Evolutionary conservation across 2,329 filamentous ascomycete genomes (phyloP).

Genomic region (Ustilaginoidea virens): DNA sequence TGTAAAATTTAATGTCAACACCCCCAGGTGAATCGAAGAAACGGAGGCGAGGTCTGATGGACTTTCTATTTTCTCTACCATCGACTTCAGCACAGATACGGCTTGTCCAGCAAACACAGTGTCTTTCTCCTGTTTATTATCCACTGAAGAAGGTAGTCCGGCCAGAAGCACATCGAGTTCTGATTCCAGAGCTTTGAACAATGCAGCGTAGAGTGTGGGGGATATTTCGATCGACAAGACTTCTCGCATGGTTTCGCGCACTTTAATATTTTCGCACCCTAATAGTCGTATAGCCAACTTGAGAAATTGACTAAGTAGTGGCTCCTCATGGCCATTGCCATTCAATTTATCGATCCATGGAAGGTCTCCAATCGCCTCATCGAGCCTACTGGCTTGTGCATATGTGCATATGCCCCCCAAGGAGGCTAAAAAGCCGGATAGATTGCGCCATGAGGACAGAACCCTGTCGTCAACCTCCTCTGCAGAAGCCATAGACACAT

Average conservation of each 20-base stretch:
- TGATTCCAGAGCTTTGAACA: slow-evolving; percentile 49
- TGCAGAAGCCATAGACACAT: slow-evolving; percentile 37
- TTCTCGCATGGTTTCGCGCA: slow-evolving; percentile 52
- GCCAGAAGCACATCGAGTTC: slow-evolving; percentile 50
- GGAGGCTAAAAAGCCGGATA: slow-evolving; percentile 52
- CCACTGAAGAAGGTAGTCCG: slow-evolving; percentile 33
- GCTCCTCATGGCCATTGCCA: slow-evolving; percentile 43
- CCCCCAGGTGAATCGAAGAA: slow-evolving; percentile 47
- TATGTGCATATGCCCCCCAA: slow-evolving; percentile 50
- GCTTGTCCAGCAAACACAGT: slow-evolving; percentile 54
- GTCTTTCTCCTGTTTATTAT: slow-evolving; percentile 41
- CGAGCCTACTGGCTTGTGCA: slow-evolving; percentile 37
- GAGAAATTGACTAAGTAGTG: slow-evolving; percentile 43
- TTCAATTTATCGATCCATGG: slow-evolving; percentile 49
- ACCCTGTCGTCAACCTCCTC: slow-evolving; percentile 39
- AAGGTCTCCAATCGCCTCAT: slow-evolving; percentile 41
- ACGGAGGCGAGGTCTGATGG: slow-evolving; percentile 46
- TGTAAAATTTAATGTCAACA: slow-evolving; percentile 48
- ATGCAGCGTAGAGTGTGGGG: slow-evolving; percentile 41
- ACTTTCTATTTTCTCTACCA: slow-evolving; percentile 49
- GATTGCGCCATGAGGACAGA: slow-evolving; percentile 51
- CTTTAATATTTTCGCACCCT: slow-evolving; percentile 46
- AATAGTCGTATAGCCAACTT: slow-evolving; percentile 49
- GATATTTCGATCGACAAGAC: slow-evolving; percentile 51
- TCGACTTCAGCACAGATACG: slow-evolving; percentile 43